Percentiles rank a stretch among this genome's conserved stretches.
These are phyloP conservation scores for Fusarium sacchari DNA, from an alignment of 2,329 filamentous ascomycete species.

Conservation along the genomic window DNA sequence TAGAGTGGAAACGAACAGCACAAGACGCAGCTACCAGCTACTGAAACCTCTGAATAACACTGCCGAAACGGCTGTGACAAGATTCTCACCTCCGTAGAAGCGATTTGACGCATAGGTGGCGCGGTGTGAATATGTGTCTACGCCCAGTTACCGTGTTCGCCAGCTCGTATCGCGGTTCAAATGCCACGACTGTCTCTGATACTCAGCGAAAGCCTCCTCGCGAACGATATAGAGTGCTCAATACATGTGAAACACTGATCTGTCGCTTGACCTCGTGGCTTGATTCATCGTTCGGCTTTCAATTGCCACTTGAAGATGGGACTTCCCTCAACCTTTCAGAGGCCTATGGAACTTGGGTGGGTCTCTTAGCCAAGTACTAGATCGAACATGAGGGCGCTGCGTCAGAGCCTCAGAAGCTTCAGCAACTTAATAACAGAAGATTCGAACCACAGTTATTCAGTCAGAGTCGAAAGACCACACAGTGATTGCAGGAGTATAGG, in stretches of 20 bases:
- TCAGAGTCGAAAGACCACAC: background rate
- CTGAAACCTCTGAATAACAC: too few species aligned
- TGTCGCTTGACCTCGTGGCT: background rate
- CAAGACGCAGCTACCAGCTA: too few species aligned
- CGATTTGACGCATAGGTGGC: too few species aligned
- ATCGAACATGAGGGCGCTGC: background rate
- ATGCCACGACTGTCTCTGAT: background rate
- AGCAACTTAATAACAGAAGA: background rate
- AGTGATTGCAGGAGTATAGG: background rate
- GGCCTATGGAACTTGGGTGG: too few species aligned
- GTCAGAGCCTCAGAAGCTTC: background rate
- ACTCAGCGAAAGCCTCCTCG: fast-evolving
- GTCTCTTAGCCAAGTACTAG: too few species aligned
- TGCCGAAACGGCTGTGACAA: too few species aligned
- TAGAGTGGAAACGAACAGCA: too few species aligned
- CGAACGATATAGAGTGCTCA: background rate
- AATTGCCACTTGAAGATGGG: background rate
- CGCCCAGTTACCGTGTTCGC: too few species aligned
- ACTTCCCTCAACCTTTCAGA: background rate
- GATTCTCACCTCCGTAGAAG: too few species aligned
- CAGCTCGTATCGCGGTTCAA: too few species aligned
- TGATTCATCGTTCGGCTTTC: background rate
- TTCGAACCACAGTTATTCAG: background rate
- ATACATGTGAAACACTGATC: background rate
- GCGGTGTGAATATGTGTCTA: too few species aligned